Percentiles rank a stretch among this genome's conserved stretches.
Conservation (phyloP, 2,329 filamentous ascomycete genomes). For the Neopestalotiopsis clavispora region DNA sequence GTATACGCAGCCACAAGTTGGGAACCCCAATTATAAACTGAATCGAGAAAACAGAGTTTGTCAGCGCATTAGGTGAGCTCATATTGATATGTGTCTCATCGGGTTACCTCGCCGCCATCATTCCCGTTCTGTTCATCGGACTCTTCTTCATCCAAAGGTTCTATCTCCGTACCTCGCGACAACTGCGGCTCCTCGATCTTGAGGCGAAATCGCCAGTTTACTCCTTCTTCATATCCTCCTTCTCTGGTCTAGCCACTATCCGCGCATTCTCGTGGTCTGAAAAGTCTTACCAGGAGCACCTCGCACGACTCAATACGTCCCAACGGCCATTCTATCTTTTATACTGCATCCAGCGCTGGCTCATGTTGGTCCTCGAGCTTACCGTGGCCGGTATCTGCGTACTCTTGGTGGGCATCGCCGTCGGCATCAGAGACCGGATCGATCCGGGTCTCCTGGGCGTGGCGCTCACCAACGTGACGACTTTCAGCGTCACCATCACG, state of each 20-base stretch:
- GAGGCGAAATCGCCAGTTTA: too few species aligned
- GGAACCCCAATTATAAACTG: background rate
- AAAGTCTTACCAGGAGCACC: slow-evolving; percentile 11
- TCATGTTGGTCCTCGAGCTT: slow-evolving; percentile 13
- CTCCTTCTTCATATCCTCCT: slow-evolving; percentile 2
- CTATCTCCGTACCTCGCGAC: background rate
- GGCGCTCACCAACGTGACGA: slow-evolving; percentile 5
- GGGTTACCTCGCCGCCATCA: slow-evolving; percentile 8
- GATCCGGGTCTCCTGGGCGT: slow-evolving; percentile 13
- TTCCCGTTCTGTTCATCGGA: background rate
- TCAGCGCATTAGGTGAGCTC: background rate
- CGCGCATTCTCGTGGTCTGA: slow-evolving; percentile 10
- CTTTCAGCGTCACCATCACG: slow-evolving; percentile 14
- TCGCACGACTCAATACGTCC: slow-evolving; percentile 11
- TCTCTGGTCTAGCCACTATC: slow-evolving; percentile 11
- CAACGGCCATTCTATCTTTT: slow-evolving; percentile 13
- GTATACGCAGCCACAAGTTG: background rate
- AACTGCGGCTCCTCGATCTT: slow-evolving; percentile 15
- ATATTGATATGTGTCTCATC: slow-evolving; percentile 13
- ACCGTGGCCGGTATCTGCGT: slow-evolving; percentile 12
- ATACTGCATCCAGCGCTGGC: slow-evolving; percentile 15
- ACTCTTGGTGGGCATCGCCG: slow-evolving; percentile 10
- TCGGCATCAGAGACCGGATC: background rate
- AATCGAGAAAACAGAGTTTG: background rate
- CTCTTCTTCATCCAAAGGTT: too few species aligned